Percentiles rank a stretch among this genome's conserved stretches.
phyloP scores from a whole-genome alignment of 805 yeast species.

The Saccharomycopsis olivae region DNA sequence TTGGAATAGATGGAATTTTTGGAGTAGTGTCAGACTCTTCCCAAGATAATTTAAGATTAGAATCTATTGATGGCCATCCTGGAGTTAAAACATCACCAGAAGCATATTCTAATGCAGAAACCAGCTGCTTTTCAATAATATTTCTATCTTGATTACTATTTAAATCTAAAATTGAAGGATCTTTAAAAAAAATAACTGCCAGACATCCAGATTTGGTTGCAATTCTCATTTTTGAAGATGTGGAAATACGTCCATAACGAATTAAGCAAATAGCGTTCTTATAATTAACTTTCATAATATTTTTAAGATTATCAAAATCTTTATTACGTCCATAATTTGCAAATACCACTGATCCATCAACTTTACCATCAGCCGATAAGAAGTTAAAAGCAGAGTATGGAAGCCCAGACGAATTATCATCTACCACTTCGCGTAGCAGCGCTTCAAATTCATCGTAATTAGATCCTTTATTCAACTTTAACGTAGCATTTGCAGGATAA shows the following conservation, averaged over 20 bases:
- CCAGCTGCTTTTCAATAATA: conserved; percentile 31
- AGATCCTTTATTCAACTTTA: conserved; percentile 24
- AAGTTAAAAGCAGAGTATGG: conserved; percentile 51
- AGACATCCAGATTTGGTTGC: conserved; percentile 50
- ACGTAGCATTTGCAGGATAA: conserved; percentile 41
- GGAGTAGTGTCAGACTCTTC: conserved; percentile 46
- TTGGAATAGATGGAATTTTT: conserved; percentile 64
- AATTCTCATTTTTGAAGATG: conserved; percentile 38
- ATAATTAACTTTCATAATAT: conserved; percentile 28
- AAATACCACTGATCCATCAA: conserved; percentile 44
- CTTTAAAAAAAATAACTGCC: conserved; percentile 61
- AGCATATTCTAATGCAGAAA: conserved; percentile 45
- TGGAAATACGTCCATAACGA: conserved; percentile 43
- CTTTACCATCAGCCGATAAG: conserved; percentile 48
- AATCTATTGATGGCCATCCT: conserved; percentile 49
- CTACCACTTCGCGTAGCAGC: conserved; percentile 29
- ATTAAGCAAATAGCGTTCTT: conserved; percentile 48
- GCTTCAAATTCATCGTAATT: conserved; percentile 25
- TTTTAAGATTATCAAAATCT: conserved; percentile 38
- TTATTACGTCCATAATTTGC: conserved; percentile 53
- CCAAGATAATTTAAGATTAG: conserved; percentile 31
- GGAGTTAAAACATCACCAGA: conserved; percentile 79
- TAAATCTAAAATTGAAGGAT: conserved; percentile 24
- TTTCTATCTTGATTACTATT: conserved; percentile 24
- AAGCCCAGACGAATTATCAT: conserved; percentile 17